These are phyloP conservation scores for Camellia oleifera DNA, from an alignment of 179 eudicot species.

Conservation along the genomic window DNA sequence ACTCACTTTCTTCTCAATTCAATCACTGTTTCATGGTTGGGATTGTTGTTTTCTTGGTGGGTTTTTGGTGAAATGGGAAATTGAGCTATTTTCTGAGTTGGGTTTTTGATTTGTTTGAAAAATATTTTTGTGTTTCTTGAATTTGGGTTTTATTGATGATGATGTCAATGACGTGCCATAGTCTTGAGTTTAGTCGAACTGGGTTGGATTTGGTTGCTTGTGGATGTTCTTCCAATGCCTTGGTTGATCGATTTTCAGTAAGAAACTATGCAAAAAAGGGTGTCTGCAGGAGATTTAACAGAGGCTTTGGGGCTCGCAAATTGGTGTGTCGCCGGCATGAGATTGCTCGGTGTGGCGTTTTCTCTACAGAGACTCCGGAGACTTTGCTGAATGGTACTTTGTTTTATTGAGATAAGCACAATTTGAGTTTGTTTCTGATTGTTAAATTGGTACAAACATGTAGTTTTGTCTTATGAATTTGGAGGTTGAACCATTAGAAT, in stretches of 20 bases:
- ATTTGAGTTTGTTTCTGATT: background rate
- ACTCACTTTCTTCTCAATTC: background rate
- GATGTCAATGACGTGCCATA: conserved; percentile 69
- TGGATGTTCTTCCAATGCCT: conserved; percentile 59
- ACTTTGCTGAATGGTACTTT: conserved; percentile 60
- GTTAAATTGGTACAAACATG: background rate
- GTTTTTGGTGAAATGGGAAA: conserved; percentile 25
- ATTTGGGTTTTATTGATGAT: conserved; percentile 38
- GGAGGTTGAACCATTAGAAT: background rate
- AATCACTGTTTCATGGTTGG: background rate
- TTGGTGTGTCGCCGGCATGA: conserved; percentile 42
- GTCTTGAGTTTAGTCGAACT: conserved; percentile 59
- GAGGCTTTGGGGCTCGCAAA: conserved; percentile 32
- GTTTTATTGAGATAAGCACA: background rate
- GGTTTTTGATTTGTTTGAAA: conserved; percentile 21
- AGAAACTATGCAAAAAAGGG: conserved; percentile 37
- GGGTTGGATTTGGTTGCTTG: conserved; percentile 57
- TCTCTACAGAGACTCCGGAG: conserved; percentile 57
- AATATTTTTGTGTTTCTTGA: conserved; percentile 14
- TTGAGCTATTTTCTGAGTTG: conserved; percentile 28
- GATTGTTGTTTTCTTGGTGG: conserved; percentile 14
- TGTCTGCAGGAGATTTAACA: conserved; percentile 27
- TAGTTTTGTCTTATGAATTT: background rate
- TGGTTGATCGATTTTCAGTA: conserved; percentile 29
- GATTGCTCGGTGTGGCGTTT: conserved; percentile 37